Conservation (phyloP, 805 yeast genomes). For the Starmerella khaoyaiensis region DNA sequence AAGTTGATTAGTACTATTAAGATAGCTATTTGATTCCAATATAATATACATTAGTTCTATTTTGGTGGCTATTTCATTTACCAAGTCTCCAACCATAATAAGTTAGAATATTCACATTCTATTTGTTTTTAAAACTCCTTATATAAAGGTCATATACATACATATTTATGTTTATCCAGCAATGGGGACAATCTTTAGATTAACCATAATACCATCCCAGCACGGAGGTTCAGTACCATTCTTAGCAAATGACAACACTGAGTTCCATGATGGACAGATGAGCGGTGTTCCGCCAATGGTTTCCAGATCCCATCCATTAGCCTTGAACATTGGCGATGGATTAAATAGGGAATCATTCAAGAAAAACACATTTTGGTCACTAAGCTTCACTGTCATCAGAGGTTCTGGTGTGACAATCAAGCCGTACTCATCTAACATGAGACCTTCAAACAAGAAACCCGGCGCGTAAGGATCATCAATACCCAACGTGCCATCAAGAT, state of each 20-base stretch:
- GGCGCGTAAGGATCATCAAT: conserved; percentile 19
- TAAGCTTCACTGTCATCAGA: conserved; percentile 17
- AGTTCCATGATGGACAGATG: conserved; percentile 23
- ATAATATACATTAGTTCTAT: no score
- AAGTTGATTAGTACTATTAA: no score
- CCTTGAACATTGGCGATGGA: conserved; percentile 19
- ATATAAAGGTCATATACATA: no score
- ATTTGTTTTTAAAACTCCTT: no score
- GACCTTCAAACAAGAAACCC: conserved; percentile 20
- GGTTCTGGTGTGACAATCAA: conserved; percentile 24
- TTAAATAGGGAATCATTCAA: conserved; percentile 20
- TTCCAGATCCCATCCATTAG: conserved; percentile 12
- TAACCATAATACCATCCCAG: conserved; percentile 19
- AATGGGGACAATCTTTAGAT: conserved; percentile 18
- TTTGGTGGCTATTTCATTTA: no score
- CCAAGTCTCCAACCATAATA: no score
- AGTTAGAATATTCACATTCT: no score
- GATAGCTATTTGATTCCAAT: no score
- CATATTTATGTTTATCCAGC: not conserved
- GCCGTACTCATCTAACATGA: conserved; percentile 21
- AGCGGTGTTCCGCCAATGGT: conserved; percentile 12
- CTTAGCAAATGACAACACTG: conserved; percentile 16
- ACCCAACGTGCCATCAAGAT: conserved; percentile 21
- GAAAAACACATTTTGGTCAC: conserved; percentile 17
- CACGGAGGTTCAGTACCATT: conserved; percentile 15